Conservation (phyloP, 2,329 filamentous ascomycete species). For the Aureobasidium sp. region DNA sequence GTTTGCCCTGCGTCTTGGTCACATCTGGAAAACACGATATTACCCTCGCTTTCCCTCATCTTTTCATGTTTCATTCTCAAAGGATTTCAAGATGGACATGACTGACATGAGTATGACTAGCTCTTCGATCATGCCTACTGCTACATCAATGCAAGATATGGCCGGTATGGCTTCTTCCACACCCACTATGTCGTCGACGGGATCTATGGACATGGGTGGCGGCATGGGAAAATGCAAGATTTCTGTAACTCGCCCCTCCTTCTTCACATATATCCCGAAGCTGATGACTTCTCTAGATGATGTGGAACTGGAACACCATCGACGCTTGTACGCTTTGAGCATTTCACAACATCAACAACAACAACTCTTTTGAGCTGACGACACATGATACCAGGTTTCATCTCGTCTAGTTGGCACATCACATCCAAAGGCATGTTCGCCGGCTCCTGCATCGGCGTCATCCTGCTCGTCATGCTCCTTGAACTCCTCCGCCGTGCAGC, state of each 20-base stretch:
- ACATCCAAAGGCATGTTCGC: conserved; percentile 65
- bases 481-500: conserved; percentile 63
- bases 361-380: too few species aligned
- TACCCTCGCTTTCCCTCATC: too few species aligned
- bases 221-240: conserved; percentile 29
- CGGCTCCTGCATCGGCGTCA: conserved; percentile 69
- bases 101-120: not conserved
- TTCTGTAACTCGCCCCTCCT: too few species aligned
- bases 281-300: conserved; percentile 50
- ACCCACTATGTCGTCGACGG: not conserved
- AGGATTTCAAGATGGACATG: not conserved
- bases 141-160: not conserved
- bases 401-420: conserved; percentile 63
- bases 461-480: conserved; percentile 64
- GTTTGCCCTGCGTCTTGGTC: too few species aligned
- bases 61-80: too few species aligned
- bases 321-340: conserved; percentile 53
- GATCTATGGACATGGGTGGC: not conserved
- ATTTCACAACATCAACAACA: not conserved
- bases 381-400: too few species aligned
- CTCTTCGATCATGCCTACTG: not conserved
- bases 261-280: too few species aligned
- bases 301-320: conserved; percentile 72
- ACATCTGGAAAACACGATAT: too few species aligned
- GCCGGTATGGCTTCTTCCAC: not conserved